Base-by-base conservation (phyloP, 2,329 filamentous ascomycete genomes). In the Verticillium longisporum region DNA sequence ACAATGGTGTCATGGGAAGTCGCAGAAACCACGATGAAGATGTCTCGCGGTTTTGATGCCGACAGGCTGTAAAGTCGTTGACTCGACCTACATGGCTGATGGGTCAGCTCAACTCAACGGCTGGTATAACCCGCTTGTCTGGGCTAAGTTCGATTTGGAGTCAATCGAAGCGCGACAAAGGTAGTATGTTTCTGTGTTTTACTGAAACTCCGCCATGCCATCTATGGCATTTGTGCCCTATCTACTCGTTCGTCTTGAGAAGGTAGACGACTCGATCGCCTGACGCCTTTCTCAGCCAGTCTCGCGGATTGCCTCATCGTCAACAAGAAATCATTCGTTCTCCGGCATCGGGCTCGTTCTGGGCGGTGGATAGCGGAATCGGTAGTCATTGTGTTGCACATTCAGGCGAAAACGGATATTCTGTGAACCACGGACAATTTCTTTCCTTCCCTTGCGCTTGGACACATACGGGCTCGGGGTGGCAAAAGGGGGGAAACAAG, bases 401-500 rank as follows among this genome's bases (percentile, higher is more conserved):
- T 53, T 56, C 62, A 66, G 60, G 61, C 66, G 66, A 54, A 66
- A 65, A 62, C 62, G 66, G 65, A 45, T 21, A 26, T 60, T 36
- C 60, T 56, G 61, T 63, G 60, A 60, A 60, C 53, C 60, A 62
- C 63, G 63, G 63, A 62, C 59, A 64, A 60, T 64, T 62, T 64
- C 68, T 72, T 64, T 62, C 60, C 56, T 32, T 57, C 56, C 54
- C 26, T 18, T 34, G 71, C 73, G 68, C 68, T 74, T 77, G 76
- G 77, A 74, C 74, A 62, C 71, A 67, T 65, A 67, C 67, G 68
- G 67, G 70, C 70, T 72, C 70, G 70, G 73, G 71, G 71, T 70
- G 70, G 68, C 10, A 6, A 14, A 18, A 21, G 4, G 18, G 21
- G 41, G 41, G 34, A 74, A 73, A 69, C 68, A 73, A 70, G 69